phyloP scores from a whole-genome alignment of 2,329 filamentous ascomycete species.

The Alternaria tenuissima region DNA sequence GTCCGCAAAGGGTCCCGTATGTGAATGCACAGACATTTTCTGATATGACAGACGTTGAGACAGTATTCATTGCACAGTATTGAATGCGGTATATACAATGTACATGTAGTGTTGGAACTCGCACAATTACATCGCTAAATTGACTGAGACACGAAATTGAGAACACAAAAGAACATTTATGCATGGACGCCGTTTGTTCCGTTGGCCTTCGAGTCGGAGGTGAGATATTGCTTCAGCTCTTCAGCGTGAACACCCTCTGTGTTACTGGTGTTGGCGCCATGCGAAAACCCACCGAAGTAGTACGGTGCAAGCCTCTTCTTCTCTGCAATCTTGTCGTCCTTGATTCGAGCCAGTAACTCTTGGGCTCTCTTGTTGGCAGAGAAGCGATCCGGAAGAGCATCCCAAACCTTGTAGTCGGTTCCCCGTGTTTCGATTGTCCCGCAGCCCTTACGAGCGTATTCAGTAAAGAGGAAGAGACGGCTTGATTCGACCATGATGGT shows the following conservation, averaged over 20 bases:
- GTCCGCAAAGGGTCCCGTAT: conserved; percentile 18
- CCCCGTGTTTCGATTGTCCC: conserved; percentile 47
- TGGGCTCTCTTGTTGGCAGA: conserved; percentile 47
- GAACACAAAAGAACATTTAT: neutral
- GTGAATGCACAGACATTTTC: conserved; percentile 22
- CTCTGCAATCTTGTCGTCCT: conserved; percentile 42
- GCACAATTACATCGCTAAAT: neutral
- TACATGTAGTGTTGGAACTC: neutral
- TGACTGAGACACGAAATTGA: neutral
- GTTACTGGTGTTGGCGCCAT: conserved; percentile 42
- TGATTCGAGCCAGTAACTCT: conserved; percentile 42
- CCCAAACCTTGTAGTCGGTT: conserved; percentile 51
- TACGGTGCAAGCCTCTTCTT: conserved; percentile 47
- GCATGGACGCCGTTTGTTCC: conserved; percentile 20
- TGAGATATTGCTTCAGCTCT: conserved; percentile 37
- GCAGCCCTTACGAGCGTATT: conserved; percentile 48
- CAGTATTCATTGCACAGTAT: neutral
- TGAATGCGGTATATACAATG: conserved; percentile 1
- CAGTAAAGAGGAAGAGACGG: conserved; percentile 51
- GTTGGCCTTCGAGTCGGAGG: conserved; percentile 18
- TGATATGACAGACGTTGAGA: neutral
- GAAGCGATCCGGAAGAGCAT: conserved; percentile 49
- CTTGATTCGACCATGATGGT: conserved; percentile 52
- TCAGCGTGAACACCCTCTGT: conserved; percentile 41
- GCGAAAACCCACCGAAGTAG: conserved; percentile 44